These are phyloP conservation scores for Ganoderma meredithae DNA, from an alignment of 1,284 basidiomycete species.

Conservation along the genomic window DNA sequence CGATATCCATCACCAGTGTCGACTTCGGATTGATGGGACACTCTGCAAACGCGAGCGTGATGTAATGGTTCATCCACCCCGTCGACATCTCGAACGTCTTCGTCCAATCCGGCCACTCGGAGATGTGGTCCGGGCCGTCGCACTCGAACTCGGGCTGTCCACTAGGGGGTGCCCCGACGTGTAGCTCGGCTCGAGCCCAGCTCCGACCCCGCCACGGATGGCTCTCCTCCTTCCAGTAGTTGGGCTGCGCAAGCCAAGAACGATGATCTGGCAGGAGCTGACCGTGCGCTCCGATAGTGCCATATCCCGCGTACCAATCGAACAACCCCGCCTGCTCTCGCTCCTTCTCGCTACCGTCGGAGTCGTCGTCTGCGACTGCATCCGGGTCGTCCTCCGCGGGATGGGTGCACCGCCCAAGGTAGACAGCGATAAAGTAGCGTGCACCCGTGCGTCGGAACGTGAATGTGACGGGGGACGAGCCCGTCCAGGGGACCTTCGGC, in stretches of 20 bases:
- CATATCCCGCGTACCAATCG: background rate
- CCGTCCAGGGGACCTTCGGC: background rate
- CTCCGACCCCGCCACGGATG: background rate
- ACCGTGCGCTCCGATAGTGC: background rate
- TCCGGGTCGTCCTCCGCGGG: background rate
- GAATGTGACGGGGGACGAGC: background rate
- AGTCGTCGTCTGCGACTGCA: background rate
- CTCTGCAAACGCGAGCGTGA: background rate
- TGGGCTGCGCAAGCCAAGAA: background rate
- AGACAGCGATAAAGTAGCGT: background rate
- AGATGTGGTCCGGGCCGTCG: background rate
- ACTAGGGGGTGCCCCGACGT: background rate
- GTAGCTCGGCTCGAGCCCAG: background rate
- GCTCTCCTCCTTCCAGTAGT: slow-evolving; percentile 5
- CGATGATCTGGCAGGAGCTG: background rate
- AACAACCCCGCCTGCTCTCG: background rate
- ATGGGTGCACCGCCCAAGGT: background rate
- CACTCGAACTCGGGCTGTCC: background rate
- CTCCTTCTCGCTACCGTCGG: background rate
- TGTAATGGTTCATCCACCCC: slow-evolving; percentile 2
- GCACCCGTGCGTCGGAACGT: background rate
- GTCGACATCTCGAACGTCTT: slow-evolving; percentile 4
- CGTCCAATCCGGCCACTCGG: background rate
- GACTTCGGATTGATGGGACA: background rate
- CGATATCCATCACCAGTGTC: background rate